Evolutionary conservation across 257 asterid species (phyloP), one percentile per base, ranked within the genome.

Genomic region (Solanum verrucosum): DNA sequence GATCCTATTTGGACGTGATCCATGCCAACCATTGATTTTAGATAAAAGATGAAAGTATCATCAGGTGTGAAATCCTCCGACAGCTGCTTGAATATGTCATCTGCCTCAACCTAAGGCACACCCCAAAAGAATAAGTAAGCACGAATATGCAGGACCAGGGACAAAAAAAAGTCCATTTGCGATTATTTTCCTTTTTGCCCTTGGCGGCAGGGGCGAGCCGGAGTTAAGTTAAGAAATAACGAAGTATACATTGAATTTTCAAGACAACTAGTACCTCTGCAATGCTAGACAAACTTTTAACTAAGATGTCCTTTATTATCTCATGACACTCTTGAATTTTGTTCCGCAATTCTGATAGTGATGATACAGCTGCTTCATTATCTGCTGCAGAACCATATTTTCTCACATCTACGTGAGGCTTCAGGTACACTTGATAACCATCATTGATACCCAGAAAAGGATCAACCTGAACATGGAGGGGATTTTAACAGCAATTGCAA

Each of bases 41-140:
- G 93, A 77, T 94, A 97, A 88, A 94, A 96, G 91, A 94, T 88
- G 91, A 97, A 94, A 56, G 94, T 92, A 59, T 97, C 99, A 90
- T 97, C 99, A 27, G 98, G 98, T 23, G 91, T 92, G 87, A 95
- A 97, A 88, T 88, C 95, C 91, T 96, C 98, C 1, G 96, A 93
- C 31, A 97, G 94, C 90, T 94, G 95, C 91, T 93, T 91, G 27
- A 91, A 87, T 38, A 97, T 84, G 35, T 96, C 97, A 40, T 95
- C 99, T 14, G 87, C 89, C 93, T 92, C 98, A 84, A 93, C 82
- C 99, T 96, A 37, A 15, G 70, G 42, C 33, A 40, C 84, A 44
- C 11, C 12, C 29, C 85, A 82, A 82, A 31, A 82, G 29, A 49
- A 49, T 49, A 81, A 81, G 29, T 88, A 25, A n/a, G 87, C 85